A percentile compares a stretch with the other conserved stretches of the same genome.
Conservation (phyloP, 2,329 filamentous ascomycete genomes). For the Sporothrix globosa region DNA sequence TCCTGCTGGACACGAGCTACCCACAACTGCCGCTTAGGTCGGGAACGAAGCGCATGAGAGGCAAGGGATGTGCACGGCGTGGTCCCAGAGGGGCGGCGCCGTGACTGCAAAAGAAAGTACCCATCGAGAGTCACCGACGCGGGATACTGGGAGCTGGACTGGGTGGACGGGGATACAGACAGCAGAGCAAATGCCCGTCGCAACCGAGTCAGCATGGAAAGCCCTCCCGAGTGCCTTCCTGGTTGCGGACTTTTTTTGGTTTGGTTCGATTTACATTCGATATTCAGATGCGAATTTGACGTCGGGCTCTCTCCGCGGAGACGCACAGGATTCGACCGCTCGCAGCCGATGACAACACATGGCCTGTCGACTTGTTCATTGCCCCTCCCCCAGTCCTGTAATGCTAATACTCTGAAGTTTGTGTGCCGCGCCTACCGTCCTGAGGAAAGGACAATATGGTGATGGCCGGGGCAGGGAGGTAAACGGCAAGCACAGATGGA, state of each 20-base stretch:
- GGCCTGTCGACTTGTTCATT: too few species aligned
- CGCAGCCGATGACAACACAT: not conserved
- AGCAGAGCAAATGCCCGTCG: not conserved
- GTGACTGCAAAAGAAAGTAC: not conserved
- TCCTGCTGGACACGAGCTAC: too few species aligned
- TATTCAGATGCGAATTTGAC: too few species aligned
- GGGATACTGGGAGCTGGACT: not conserved
- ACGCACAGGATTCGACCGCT: too few species aligned
- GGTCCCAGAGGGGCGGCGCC: conserved; percentile 7
- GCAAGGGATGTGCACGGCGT: not conserved
- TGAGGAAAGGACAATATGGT: not conserved
- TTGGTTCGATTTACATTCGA: not conserved
- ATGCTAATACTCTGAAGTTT: not conserved
- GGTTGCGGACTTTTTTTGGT: not conserved
- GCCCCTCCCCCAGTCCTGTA: not conserved
- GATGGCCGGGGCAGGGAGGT: too few species aligned
- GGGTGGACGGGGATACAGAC: not conserved
- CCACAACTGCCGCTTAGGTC: conserved; percentile 3
- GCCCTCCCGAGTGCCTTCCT: not conserved
- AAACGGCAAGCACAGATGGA: not conserved
- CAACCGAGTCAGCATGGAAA: not conserved
- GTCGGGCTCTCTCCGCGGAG: not conserved
- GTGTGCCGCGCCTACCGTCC: not conserved
- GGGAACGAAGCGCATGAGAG: conserved; percentile 7
- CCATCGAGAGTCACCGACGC: not conserved